phyloP scores from a whole-genome alignment of 495 filamentous ascomycete genomes.

The Parachaetomium inaequale region DNA sequence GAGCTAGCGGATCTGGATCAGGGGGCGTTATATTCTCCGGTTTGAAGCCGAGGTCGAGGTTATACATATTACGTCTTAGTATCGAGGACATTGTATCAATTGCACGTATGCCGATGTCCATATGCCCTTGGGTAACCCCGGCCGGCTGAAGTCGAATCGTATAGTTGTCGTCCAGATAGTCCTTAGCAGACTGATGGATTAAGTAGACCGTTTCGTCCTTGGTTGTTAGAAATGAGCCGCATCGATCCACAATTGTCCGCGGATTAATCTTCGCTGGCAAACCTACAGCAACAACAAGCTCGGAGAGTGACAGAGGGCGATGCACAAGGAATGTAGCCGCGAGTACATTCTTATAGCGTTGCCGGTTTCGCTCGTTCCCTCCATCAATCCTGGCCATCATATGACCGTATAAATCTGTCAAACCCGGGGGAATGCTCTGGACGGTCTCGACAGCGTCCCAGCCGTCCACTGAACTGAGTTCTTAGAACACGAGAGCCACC shows the following conservation, averaged over 20 bases:
- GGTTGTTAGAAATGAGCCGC: conserved; percentile 35
- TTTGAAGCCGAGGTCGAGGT: no score
- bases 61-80: conserved; percentile 24
- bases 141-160: not conserved
- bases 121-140: conserved; percentile 24
- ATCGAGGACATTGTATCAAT: conserved; percentile 27
- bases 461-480: conserved; percentile 7
- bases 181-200: conserved; percentile 45
- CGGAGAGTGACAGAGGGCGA: conserved; percentile 28
- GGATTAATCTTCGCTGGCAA: conserved; percentile 9
- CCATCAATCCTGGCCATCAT: conserved; percentile 16
- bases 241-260: conserved; percentile 20
- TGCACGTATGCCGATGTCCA: conserved; percentile 30
- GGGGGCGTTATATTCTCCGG: conserved; percentile 21
- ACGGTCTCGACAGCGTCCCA: conserved; percentile 4
- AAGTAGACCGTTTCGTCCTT: conserved; percentile 32
- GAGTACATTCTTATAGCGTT: conserved; percentile 28
- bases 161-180: conserved; percentile 33
- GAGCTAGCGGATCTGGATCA: conserved; percentile 29
- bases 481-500: conserved; percentile 30
- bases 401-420: conserved; percentile 24
- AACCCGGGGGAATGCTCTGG: conserved; percentile 17
- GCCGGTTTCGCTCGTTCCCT: not conserved
- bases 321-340: conserved; percentile 19
- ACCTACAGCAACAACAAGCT: conserved; percentile 25